phyloP scores from a whole-genome alignment of 2,329 filamentous ascomycete genomes.

The Purpureocillium takamizusanense region DNA sequence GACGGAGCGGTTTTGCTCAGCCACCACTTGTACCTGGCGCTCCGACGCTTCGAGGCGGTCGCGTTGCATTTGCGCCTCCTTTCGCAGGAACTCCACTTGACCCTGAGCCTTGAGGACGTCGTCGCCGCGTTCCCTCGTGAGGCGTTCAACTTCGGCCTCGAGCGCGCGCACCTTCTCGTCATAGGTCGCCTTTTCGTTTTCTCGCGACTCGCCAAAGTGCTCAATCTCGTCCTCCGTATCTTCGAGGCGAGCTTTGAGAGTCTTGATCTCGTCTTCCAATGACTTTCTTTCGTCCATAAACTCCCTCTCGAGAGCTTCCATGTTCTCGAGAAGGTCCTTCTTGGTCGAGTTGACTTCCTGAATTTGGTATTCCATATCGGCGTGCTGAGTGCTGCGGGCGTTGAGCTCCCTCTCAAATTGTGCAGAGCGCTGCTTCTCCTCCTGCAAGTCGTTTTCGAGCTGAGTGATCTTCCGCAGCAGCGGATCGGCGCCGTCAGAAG shows the following conservation, averaged over 20 bases:
- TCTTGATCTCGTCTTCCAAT: slow-evolving; percentile 71
- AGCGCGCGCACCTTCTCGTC: slow-evolving; percentile 61
- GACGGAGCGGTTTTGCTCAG: slow-evolving; percentile 44
- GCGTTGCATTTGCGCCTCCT: slow-evolving; percentile 49
- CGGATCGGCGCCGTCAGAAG: slow-evolving; percentile 36
- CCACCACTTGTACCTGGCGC: slow-evolving; percentile 43
- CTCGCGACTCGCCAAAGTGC: slow-evolving; percentile 69
- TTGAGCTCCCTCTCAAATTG: slow-evolving; percentile 63
- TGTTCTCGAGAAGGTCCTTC: slow-evolving; percentile 86
- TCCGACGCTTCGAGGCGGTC: slow-evolving; percentile 52
- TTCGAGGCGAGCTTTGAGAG: slow-evolving; percentile 68
- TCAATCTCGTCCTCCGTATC: slow-evolving; percentile 91
- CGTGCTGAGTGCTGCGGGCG: slow-evolving; percentile 45
- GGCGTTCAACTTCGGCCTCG: slow-evolving; percentile 60
- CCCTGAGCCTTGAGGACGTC: slow-evolving; percentile 50
- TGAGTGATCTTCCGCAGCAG: slow-evolving; percentile 42
- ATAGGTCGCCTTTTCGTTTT: slow-evolving; percentile 66
- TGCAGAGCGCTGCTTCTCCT: slow-evolving; percentile 60
- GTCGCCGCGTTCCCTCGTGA: slow-evolving; percentile 48
- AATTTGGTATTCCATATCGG: slow-evolving; percentile 57
- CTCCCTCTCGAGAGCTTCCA: slow-evolving; percentile 84
- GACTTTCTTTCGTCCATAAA: slow-evolving; percentile 78
- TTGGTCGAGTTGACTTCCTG: slow-evolving; percentile 89
- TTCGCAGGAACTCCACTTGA: slow-evolving; percentile 53
- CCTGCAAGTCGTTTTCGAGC: slow-evolving; percentile 69